A percentile compares a stretch with the other conserved stretches of the same genome.
These are phyloP conservation scores for Globisporangium yorkense DNA, from an alignment of 352 stramenopile species.

Conservation along the genomic window DNA sequence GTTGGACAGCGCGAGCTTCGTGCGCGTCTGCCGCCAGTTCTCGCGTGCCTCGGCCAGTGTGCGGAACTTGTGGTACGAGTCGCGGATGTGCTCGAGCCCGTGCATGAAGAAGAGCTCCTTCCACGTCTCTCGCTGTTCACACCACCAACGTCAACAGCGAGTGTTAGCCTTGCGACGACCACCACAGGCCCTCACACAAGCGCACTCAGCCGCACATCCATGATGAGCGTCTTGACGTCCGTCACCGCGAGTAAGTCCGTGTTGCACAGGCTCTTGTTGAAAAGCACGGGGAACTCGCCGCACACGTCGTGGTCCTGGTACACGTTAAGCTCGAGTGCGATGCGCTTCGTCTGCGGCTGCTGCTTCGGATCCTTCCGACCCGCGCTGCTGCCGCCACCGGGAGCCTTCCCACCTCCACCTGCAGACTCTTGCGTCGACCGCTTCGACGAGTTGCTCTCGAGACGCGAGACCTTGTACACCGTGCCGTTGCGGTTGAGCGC, in stretches of 20 bases:
- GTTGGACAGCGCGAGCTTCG: conserved; percentile 66
- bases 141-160: not conserved
- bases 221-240: conserved; percentile 73
- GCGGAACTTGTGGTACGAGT: conserved; percentile 48
- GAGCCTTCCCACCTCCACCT: not conserved
- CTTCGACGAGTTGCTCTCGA: conserved; percentile 31
- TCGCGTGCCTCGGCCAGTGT: conserved; percentile 60
- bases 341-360: conserved; percentile 25
- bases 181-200: not conserved
- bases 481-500: conserved; percentile 59
- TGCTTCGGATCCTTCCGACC: conserved; percentile 14
- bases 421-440: conserved; percentile 19
- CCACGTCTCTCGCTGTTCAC: conserved; percentile 44
- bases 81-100: conserved; percentile 54
- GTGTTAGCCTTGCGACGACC: not conserved
- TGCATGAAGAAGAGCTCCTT: conserved; percentile 77
- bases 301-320: conserved; percentile 83
- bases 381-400: conserved; percentile 1
- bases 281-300: conserved; percentile 58
- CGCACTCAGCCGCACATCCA: conserved; percentile 44
- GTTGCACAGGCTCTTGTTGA: conserved; percentile 49
- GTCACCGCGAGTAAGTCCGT: conserved; percentile 62
- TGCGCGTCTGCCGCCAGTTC: conserved; percentile 69
- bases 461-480: conserved; percentile 37
- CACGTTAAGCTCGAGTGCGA: conserved; percentile 65